These are phyloP conservation scores for Penicillium brasilianum DNA, from an alignment of 2,329 filamentous ascomycete species.

Conservation along the genomic window DNA sequence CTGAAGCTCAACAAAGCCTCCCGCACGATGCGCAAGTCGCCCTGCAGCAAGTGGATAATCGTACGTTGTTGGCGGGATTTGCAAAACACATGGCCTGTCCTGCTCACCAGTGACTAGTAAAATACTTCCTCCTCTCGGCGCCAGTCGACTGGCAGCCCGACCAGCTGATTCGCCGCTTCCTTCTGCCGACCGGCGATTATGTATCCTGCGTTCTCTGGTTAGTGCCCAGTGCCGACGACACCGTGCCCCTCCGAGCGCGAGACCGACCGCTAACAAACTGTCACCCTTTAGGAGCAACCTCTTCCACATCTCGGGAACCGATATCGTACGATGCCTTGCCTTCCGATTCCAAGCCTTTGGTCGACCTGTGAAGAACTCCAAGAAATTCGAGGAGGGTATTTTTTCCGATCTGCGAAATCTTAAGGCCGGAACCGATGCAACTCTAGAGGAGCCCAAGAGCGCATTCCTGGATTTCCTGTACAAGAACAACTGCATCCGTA, in stretches of 20 bases:
- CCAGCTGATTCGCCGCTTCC: conserved; percentile 93
- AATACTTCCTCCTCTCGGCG: conserved; percentile 99
- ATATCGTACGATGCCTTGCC: conserved; percentile 96
- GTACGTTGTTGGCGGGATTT: conserved; percentile 61
- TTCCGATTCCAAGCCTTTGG: conserved; percentile 99
- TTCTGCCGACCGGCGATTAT: conserved; percentile 96
- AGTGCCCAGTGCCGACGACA: conserved; percentile 34
- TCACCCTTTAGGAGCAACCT: conserved; percentile 78
- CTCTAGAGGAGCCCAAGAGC: conserved; percentile 97
- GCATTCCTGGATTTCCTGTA: conserved; percentile 98
- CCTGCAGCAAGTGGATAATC: conserved; percentile 95
- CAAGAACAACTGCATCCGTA: conserved; percentile 99
- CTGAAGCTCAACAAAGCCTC: conserved; percentile 93
- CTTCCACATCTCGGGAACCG: conserved; percentile 98
- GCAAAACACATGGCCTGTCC: not conserved
- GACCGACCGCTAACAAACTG: conserved; percentile 18
- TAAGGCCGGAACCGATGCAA: conserved; percentile 97
- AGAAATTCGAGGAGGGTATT: conserved; percentile 99
- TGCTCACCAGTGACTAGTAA: conserved; percentile 64
- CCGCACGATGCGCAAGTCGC: conserved; percentile 97
- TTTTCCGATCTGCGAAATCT: conserved; percentile 98
- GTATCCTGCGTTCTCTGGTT: conserved; percentile 96
- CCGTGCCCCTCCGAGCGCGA: conserved; percentile 11
- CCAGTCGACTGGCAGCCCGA: conserved; percentile 97
- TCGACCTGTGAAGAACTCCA: conserved; percentile 97